These are phyloP conservation scores for Boechera retrofracta DNA, from an alignment of 345 rosid species.

Conservation along the genomic window DNA sequence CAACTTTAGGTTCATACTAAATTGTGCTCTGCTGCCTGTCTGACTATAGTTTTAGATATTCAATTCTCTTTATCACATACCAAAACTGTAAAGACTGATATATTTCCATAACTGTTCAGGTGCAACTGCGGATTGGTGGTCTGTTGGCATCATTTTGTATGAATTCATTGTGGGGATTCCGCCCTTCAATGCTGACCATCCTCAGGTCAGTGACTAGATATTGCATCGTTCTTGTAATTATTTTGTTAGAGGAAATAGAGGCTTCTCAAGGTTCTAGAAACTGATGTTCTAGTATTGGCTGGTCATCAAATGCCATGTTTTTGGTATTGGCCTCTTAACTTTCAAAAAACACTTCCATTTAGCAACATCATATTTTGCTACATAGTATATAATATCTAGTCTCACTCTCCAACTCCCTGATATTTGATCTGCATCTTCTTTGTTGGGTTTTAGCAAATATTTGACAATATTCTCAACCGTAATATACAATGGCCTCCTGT, in stretches of 20 bases:
- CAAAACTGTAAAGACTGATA: neutral
- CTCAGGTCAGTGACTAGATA: constrained; percentile 41
- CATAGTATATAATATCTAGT: neutral
- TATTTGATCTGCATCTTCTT: constrained; percentile 21
- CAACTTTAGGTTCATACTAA: constrained; percentile 18
- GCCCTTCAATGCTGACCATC: constrained; percentile 75
- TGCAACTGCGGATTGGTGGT: constrained; percentile 98
- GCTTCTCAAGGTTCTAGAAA: constrained; percentile 26
- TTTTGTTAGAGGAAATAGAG: neutral
- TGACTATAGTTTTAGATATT: constrained; percentile 20
- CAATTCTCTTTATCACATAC: constrained; percentile 25
- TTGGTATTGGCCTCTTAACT: constrained; percentile 14
- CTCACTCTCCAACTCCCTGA: constrained; percentile 23
- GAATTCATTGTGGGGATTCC: constrained; percentile 89
- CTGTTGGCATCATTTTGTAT: constrained; percentile 87
- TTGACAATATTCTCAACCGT: constrained; percentile 91
- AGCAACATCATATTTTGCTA: neutral
- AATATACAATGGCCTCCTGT: constrained; percentile 90
- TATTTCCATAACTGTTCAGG: constrained; percentile 51
- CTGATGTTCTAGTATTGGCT: neutral
- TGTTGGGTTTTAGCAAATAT: constrained; percentile 68
- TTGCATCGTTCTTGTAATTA: constrained; percentile 13
- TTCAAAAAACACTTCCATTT: constrained; percentile 9
- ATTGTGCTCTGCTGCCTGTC: constrained; percentile 1
- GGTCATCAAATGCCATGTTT: neutral